Base-by-base conservation (phyloP, 2,329 filamentous ascomycete genomes). In the Hysterium pulicare region DNA sequence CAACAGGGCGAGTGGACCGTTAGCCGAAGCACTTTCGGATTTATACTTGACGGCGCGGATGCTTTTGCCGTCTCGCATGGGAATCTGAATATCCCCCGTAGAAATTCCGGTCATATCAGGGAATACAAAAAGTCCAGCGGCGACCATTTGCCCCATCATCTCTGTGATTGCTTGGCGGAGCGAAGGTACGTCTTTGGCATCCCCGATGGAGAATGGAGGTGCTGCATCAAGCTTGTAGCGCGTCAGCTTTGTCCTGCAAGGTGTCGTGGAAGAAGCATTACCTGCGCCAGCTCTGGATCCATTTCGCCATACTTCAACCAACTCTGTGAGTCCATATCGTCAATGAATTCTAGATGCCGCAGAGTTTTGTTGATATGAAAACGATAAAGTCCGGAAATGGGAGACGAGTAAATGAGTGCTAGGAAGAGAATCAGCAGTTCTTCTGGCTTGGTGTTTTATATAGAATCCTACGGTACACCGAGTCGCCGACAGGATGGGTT, bases 1-100 rank as follows among this genome's bases (percentile, higher is more conserved):
- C 28, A 48, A 49, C 9, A 59, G 45, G 9, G 50, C 22, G 19
- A 59, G 21, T 8, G 54, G 51, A 9, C 50, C 53, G 5, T 28
- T 11, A 20, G 40, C 44, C 4, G 20, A 31, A 9, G 44, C 26
- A 6, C 2, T 33, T 30, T 20, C 33, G 9, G 15, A 28, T 13
- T 30, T 50, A 38, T 54, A 54, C 4, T 30, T 11, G 5, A 51
- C 17, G 17, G 40, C 42, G 2, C 49, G 41, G 31, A 50, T 38
- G 3, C 40, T 26, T 6, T 10, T 17, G 4, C 48, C 51, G 20
- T 54, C 49, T 11, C 47, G 40, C 6, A 38, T 35, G 3, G 51
- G 49, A 20, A 54, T 53, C 24, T 49, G 39, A 7, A 54, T 46
- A 2, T 51, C 44, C 39, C 40, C 28, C 24, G 46, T 50, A 5